Evolutionary conservation across 371 early-diverging fungal species (phyloP).

Genomic region (Syncephalastrum sp.): DNA sequence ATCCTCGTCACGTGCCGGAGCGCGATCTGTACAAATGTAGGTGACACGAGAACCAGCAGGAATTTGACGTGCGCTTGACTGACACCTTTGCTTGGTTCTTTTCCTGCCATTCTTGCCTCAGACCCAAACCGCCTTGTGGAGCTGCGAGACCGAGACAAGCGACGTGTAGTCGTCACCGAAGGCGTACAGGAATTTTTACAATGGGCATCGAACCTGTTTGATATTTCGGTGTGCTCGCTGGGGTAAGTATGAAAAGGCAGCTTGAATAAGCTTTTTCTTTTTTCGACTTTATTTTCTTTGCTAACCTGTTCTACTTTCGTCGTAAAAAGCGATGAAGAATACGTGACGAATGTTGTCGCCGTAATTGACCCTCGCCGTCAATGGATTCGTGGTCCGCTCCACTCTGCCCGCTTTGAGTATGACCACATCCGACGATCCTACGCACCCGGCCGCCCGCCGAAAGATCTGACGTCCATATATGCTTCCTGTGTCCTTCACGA

Average conservation of each 20-base stretch:
- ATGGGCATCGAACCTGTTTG: constrained; percentile 70
- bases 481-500: constrained; percentile 60
- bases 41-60: constrained; percentile 3
- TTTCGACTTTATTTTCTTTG: background rate
- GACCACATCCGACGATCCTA: constrained; percentile 53
- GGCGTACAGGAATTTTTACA: constrained; percentile 75
- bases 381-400: constrained; percentile 61
- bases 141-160: constrained; percentile 53
- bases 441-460: constrained; percentile 63
- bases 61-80: background rate
- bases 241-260: constrained; percentile 45
- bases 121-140: constrained; percentile 62
- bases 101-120: constrained; percentile 19
- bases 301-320: background rate
- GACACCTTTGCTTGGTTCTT: background rate
- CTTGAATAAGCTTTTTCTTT: background rate
- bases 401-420: constrained; percentile 77
- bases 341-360: constrained; percentile 71
- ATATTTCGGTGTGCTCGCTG: constrained; percentile 76
- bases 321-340: constrained; percentile 55
- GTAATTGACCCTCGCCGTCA: constrained; percentile 65
- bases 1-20: constrained; percentile 69
- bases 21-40: constrained; percentile 41
- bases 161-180: constrained; percentile 68
- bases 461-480: constrained; percentile 69